Evolutionary conservation across 768 basidiomycete genomes (phyloP), one percentile per base, ranked within the genome.

Genomic region (Mycena leptocephala): DNA sequence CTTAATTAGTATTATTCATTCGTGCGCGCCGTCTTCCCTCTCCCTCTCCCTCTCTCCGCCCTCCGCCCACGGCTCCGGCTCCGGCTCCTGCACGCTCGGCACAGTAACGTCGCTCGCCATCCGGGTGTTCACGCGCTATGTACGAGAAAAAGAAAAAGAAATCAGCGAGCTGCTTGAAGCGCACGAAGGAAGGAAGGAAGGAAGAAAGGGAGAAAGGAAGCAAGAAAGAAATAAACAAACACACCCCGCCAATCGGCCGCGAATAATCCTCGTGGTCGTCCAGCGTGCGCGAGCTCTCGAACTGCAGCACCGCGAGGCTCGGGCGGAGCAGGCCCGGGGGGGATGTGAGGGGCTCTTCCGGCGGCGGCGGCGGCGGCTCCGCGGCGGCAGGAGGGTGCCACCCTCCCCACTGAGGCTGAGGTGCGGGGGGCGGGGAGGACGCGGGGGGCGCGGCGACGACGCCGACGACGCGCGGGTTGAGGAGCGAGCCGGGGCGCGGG

Each of bases 261-360:
- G 72, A 67, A 37, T 74, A 74, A 18, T 74, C 72, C 26, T 74
- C 56, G 22, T 62, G 43, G 37, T 74, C 72, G 28, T 18, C 56
- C 16, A 67, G 51, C 26, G 56, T 48, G n/a, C 64, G 55, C 41
- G 48, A 48, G 5, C 56, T 59, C 22, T 66, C 22, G 28, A 30
- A 53, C 65, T 74, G 72, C 56, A 67, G 22, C 26, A 61, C 72
- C 41, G 72, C 64, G 13, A 74, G 72, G 32, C 65, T 74, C 24
- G 72, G 72, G 28, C 72, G 64, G 9, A 74, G 58, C 4, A 74
- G 65, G 2, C 70, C 70, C 24, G 16, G 8, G 30, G 64, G 64
- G 5, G 64, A 61, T 5, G 35, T 18, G 4, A 24, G 35, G 11
- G 55, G 24, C 24, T 35, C 48, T 13, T 30, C 16, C 5, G 20